Conservation (phyloP, 2,329 filamentous ascomycete species). For the Ilyonectria robusta region DNA sequence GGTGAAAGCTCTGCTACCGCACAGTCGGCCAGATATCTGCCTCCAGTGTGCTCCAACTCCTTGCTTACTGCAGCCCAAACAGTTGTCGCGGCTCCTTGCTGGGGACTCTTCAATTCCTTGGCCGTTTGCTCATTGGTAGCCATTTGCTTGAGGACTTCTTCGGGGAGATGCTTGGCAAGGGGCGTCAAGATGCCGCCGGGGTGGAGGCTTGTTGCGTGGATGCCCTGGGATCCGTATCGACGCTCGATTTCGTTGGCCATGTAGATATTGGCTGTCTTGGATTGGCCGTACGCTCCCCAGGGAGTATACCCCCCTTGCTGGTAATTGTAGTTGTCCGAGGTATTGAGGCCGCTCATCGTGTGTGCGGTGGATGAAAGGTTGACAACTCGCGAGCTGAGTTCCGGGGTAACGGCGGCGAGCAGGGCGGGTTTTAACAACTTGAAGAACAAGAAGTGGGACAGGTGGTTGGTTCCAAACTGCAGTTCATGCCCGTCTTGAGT, state of each 20-base stretch:
- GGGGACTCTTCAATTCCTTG: conserved; percentile 19
- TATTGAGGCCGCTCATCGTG: not conserved
- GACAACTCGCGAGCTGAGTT: conserved; percentile 13
- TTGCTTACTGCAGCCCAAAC: conserved; percentile 37
- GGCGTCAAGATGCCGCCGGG: conserved; percentile 51
- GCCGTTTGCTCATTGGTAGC: not conserved
- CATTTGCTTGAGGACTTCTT: not conserved
- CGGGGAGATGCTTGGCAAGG: not conserved
- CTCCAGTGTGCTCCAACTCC: conserved; percentile 34
- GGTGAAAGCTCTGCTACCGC: conserved; percentile 14
- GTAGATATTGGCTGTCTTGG: conserved; percentile 60
- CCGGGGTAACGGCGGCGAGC: not conserved
- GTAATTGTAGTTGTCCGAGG: conserved; percentile 32
- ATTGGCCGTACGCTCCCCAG: conserved; percentile 44
- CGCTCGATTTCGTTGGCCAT: conserved; percentile 48
- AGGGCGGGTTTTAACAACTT: conserved; percentile 22
- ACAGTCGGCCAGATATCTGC: conserved; percentile 33
- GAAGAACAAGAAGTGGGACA: conserved; percentile 18
- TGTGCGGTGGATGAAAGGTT: not conserved
- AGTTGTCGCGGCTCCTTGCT: conserved; percentile 39
- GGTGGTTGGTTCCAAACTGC: conserved; percentile 29
- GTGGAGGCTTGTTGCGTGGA: conserved; percentile 49
- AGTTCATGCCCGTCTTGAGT: conserved; percentile 32
- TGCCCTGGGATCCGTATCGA: conserved; percentile 40
- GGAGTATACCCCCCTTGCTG: conserved; percentile 40